Conservation (phyloP, 805 yeast genomes). For the Wickerhamiella qilinensis region DNA sequence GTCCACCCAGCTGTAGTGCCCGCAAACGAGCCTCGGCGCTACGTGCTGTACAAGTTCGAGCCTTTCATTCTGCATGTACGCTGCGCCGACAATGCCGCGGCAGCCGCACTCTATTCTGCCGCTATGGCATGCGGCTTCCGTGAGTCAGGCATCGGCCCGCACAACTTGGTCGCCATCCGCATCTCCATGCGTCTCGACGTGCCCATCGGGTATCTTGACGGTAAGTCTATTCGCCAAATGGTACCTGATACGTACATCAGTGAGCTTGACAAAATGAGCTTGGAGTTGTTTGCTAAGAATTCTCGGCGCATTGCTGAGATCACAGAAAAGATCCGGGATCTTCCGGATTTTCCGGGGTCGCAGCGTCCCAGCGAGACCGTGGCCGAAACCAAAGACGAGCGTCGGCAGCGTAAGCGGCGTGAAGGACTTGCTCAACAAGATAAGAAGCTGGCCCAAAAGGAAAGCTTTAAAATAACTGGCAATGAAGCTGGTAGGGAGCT, state of each 20-base stretch:
- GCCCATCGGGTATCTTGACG: constrained; percentile 48
- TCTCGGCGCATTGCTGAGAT: constrained; percentile 36
- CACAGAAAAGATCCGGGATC: constrained; percentile 6
- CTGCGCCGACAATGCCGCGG: constrained; percentile 44
- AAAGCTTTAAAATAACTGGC: no score
- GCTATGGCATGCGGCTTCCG: constrained; percentile 81
- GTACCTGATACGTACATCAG: constrained; percentile 38
- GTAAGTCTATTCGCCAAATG: constrained; percentile 23
- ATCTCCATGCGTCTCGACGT: constrained; percentile 58
- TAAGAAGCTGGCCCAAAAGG: no score
- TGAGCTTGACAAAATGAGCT: constrained; percentile 36
- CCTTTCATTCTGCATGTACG: constrained; percentile 75
- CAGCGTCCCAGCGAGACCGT: not conserved
- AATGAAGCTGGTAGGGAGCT: no score
- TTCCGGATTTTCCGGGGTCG: constrained; percentile 18
- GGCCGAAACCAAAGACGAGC: constrained; percentile 40
- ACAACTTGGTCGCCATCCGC: constrained; percentile 61
- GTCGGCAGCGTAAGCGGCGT: constrained; percentile 34
- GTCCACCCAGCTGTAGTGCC: constrained; percentile 6
- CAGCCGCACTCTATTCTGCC: constrained; percentile 43
- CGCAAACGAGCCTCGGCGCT: constrained; percentile 27
- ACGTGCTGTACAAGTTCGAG: constrained; percentile 62
- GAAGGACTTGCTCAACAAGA: constrained; percentile 25
- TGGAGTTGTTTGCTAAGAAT: constrained; percentile 54
- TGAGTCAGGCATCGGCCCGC: constrained; percentile 73